phyloP scores from a whole-genome alignment of 2,329 filamentous ascomycete species.

The Fusarium sarcochroum region DNA sequence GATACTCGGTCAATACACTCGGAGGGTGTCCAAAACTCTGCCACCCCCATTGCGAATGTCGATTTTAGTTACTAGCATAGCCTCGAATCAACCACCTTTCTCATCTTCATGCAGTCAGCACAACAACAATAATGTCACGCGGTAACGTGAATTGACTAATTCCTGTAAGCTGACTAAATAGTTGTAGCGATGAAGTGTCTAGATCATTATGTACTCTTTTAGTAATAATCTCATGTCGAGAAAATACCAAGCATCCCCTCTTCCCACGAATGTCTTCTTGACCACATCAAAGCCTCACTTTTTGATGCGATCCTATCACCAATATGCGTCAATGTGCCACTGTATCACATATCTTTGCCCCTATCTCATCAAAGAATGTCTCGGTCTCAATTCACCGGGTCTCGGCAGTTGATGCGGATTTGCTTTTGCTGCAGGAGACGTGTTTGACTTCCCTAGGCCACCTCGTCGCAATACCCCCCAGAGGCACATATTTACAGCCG shows the following conservation, averaged over 20 bases:
- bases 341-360: too few species aligned
- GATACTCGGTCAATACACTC: slow-evolving; percentile 2
- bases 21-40: slow-evolving; percentile 62
- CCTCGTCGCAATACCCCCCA: too few species aligned
- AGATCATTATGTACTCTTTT: not conserved
- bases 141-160: not conserved
- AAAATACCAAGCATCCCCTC: too few species aligned
- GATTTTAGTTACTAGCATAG: slow-evolving; percentile 72
- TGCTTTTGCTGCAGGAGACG: too few species aligned
- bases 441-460: too few species aligned
- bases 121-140: not conserved
- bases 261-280: not conserved
- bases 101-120: not conserved
- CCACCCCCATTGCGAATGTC: slow-evolving; percentile 71
- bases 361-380: too few species aligned
- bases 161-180: not conserved
- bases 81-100: not conserved
- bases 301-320: too few species aligned
- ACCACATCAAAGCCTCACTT: not conserved
- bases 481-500: too few species aligned
- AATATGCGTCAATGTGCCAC: too few species aligned
- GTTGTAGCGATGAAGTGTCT: not conserved
- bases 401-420: too few species aligned
- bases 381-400: too few species aligned
- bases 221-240: too few species aligned